Base-by-base conservation (phyloP, 2,329 filamentous ascomycete species). In the Cordyceps cateniannulata region DNA sequence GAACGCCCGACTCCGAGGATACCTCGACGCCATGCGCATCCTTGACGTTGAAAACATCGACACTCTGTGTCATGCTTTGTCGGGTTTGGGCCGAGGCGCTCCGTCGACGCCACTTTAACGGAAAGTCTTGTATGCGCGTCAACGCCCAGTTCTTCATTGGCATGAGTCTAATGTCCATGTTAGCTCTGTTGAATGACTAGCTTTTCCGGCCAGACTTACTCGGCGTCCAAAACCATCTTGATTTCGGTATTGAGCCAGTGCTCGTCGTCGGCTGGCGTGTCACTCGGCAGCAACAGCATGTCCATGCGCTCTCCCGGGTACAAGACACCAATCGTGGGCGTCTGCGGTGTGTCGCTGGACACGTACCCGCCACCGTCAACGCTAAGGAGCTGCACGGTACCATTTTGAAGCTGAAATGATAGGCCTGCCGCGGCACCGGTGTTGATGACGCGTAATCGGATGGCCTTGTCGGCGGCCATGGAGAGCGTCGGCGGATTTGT, bases 261-360 rank as follows among this genome's bases (percentile, higher is more conserved):
- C 22, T 27, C 38, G 2, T 50, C 38, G 5, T 57, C 56, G 3
- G 50, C 35, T 3, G 47, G 27, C 14, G 52, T 32, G 20, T 35
- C 50, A 5, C 25, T 38, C 5, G 51, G 51, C 14, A 57, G 48
- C 25, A 60, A 16, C n/a, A 63, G 40, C 48, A 64, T n/a, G 49
- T 67, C 66, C 20, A 67, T 62, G 18, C 66, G 62, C 54, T 67
- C 64, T 24, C 66, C 66, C 2, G 66, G 66, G 42, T 67, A 65
- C 38, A 67, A 29, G 3, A 67, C 59, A 14, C 66, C 66, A 25
- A 67, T 38, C 6, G 64, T 57, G 2, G 40, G 52, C 14, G 62
- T 62, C 18, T 55, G 42, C 35, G 64, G 62, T 5, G 66, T 65
- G 29, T 59, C 40, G 5, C 54, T 25, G 6, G 59, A 29, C n/a